Evolutionary conservation across 1,139 yeast genomes (phyloP).

Genomic region (Yamadazyma taylorii): DNA sequence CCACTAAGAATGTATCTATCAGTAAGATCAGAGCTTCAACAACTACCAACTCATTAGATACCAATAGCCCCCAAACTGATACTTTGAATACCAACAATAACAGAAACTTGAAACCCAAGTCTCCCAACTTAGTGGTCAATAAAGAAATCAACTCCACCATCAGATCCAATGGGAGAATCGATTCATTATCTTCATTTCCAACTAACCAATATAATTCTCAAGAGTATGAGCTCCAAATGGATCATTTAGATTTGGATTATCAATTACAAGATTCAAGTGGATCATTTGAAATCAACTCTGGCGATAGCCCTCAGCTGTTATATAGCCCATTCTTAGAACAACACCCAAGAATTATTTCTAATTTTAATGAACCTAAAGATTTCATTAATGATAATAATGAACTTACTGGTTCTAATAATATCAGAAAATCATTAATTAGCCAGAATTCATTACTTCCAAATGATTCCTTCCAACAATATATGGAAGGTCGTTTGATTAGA

Average conservation of each 20-base stretch:
- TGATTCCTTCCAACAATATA: constrained; percentile 36
- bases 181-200: not conserved
- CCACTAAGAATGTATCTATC: no score
- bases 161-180: constrained; percentile 10
- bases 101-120: not conserved
- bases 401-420: constrained; percentile 1
- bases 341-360: not conserved
- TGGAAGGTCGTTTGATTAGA: constrained; percentile 53
- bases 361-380: not conserved
- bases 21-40: not conserved
- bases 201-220: not conserved
- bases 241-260: not conserved
- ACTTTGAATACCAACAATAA: not conserved
- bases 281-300: constrained; percentile 8
- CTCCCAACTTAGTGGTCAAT: not conserved
- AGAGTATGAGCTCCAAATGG: not conserved
- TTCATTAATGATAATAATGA: not conserved
- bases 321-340: constrained; percentile 1
- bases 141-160: constrained; percentile 1
- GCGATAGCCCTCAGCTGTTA: constrained; percentile 4
- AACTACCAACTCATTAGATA: not conserved
- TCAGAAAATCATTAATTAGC: constrained; percentile 6
- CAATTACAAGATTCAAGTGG: constrained; percentile 1
- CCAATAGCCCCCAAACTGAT: not conserved
- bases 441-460: not conserved